Base-by-base conservation (phyloP, 2,329 filamentous ascomycete species). In the Pseudogymnoascus sp. region DNA sequence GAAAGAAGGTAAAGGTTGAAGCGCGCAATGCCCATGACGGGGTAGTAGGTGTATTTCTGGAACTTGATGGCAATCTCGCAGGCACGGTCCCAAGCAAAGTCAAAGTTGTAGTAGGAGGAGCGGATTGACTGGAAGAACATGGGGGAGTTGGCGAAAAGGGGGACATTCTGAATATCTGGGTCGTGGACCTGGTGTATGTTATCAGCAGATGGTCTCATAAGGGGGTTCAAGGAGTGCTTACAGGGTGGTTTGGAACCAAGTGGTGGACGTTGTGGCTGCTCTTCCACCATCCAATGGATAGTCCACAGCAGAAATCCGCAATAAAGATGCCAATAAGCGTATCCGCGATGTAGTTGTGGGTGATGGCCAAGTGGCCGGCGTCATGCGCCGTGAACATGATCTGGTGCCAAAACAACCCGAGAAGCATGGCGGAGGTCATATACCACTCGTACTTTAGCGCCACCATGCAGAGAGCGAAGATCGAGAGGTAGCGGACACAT, bases 1-100 rank as follows among this genome's bases (percentile, higher is more conserved):
- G 83, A 86, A 9, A 89, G 78, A 15, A 84, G 73, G 72, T 89
- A 89, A 1, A 90, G 80, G 70, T 89, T 89, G 80, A 90, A 89
- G 63, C 87, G 85, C 2, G 85, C 87, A 60, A 89, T 76, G 63
- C 76, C 77, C 76, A 90, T 83, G 68, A 87, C 72, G 1, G 85
- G 83, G 70, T 89, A 89, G 75, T 89, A 90, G 0, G 84, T 82
- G 73, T 82, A 88, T 60, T 82, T 75, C 70, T 90, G 87, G 68
- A 79, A 82, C 6, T 77, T 78, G 4, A 89, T 75, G 60, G 86
- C 68, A 63, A 85, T 71, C 64, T 84, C 80, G 50, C 85, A 84
- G 14, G 77, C 77, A 6, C 78, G 76, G 69, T 89, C 85, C 75
- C 84, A 89, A 58, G 78, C 74, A 73, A 88, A 86, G 57, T 80